Evolutionary conservation across 768 basidiomycete genomes (phyloP).

Genomic region (Inosperma sp.): DNA sequence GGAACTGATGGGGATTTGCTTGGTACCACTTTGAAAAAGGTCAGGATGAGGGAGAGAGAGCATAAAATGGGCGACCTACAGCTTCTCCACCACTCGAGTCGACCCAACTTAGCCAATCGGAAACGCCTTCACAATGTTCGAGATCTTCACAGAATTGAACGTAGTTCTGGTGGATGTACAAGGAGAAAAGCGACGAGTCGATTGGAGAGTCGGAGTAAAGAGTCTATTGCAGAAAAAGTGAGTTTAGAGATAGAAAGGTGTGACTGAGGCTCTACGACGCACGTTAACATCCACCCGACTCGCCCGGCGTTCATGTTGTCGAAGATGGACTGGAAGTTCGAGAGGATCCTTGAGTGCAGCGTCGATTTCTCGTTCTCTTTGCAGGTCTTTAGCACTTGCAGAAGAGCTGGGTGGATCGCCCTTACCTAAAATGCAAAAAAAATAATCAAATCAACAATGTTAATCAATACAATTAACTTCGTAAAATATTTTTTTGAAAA

Average conservation of each 20-base stretch:
- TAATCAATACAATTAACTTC: too few relatives aligned
- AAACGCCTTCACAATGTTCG: conserved; percentile 65
- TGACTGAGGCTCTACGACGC: conserved; percentile 14
- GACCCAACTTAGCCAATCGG: conserved; percentile 73
- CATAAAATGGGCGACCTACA: conserved; percentile 34
- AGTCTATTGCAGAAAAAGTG: conserved; percentile 37
- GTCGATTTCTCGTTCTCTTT: conserved; percentile 57
- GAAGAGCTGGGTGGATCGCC: conserved; percentile 59
- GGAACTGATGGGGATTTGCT: conserved; percentile 81
- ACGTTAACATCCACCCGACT: conserved; percentile 81
- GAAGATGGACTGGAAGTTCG: conserved; percentile 55
- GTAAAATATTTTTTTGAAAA: too few relatives aligned
- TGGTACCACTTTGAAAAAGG: conserved; percentile 49
- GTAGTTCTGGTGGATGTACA: conserved; percentile 95
- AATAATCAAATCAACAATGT: background rate
- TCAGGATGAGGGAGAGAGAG: background rate
- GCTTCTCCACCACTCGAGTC: conserved; percentile 65
- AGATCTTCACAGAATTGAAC: conserved; percentile 75
- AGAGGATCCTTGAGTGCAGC: conserved; percentile 49
- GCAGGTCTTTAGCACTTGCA: conserved; percentile 56
- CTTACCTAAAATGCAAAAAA: conserved; percentile 49
- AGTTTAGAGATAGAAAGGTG: background rate
- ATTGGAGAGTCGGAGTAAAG: conserved; percentile 84
- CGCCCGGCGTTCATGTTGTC: conserved; percentile 54
- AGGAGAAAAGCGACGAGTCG: conserved; percentile 81